phyloP scores from a whole-genome alignment of 345 rosid species.

The Eucalyptus rudis region DNA sequence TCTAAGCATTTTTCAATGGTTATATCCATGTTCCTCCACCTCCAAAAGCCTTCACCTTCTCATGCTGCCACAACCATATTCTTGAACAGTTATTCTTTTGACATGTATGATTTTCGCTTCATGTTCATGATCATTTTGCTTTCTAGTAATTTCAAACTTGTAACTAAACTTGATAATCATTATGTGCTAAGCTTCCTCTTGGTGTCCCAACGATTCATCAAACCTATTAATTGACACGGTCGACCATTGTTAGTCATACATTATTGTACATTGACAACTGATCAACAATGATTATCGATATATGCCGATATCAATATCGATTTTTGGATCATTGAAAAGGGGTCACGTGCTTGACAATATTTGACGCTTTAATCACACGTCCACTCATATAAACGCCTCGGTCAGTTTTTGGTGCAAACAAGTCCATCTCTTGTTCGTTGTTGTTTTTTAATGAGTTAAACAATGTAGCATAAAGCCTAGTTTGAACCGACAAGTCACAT shows the following conservation, averaged over 20 bases:
- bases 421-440: not conserved
- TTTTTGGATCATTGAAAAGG: not conserved
- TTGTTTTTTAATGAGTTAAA: not conserved
- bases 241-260: not conserved
- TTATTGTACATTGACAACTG: not conserved
- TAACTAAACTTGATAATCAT: not conserved
- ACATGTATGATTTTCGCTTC: not conserved
- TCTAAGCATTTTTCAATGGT: not conserved
- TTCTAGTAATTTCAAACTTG: not conserved
- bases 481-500: not conserved
- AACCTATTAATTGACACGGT: not conserved
- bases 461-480: not conserved
- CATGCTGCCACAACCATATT: not conserved
- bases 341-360: not conserved
- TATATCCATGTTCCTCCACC: not conserved
- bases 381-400: accelerated
- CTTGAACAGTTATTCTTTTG: not conserved
- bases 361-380: not conserved
- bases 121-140: not conserved
- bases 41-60: not conserved
- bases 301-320: not conserved
- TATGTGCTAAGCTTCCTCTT: not conserved
- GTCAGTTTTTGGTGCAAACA: not conserved
- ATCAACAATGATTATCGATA: not conserved
- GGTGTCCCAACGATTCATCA: not conserved